Percentiles rank a stretch among this genome's conserved stretches.
These are phyloP conservation scores for Penicillium argentinense DNA, from an alignment of 495 filamentous ascomycete species.

Conservation along the genomic window DNA sequence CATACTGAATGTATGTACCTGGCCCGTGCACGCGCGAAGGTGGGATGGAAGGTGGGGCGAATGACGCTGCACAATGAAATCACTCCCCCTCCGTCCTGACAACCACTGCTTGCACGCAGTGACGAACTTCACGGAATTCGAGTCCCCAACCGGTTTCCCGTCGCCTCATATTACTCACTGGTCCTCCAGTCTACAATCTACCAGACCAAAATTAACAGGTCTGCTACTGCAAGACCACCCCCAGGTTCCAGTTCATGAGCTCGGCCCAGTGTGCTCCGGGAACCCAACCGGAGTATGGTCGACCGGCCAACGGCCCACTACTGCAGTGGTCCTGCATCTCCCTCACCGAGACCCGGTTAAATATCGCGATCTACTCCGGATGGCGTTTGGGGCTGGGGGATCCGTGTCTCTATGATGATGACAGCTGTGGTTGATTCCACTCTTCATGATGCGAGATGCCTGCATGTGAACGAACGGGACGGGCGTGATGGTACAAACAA, in stretches of 20 bases:
- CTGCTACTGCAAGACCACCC: too few species aligned
- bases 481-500: conserved; percentile 1
- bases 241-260: conserved; percentile 11
- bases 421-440: conserved; percentile 6
- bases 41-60: conserved; percentile 38
- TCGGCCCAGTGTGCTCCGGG: conserved; percentile 46
- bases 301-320: conserved; percentile 34
- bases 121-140: too few species aligned
- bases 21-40: conserved; percentile 4
- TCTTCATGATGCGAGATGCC: conserved; percentile 5
- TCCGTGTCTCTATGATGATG: background rate
- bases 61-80: conserved; percentile 35
- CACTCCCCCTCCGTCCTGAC: conserved; percentile 5
- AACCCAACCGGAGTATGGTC: conserved; percentile 27
- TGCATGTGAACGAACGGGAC: background rate
- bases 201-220: too few species aligned
- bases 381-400: conserved; percentile 6
- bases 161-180: too few species aligned
- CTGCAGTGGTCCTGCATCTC: conserved; percentile 18
- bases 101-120: too few species aligned
- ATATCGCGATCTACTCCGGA: conserved; percentile 18
- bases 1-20: conserved; percentile 22
- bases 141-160: background rate
- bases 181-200: too few species aligned
- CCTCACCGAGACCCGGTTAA: conserved; percentile 32